Base-by-base conservation (phyloP, 148 eudicot genomes). In the Bassia scoparia region DNA sequence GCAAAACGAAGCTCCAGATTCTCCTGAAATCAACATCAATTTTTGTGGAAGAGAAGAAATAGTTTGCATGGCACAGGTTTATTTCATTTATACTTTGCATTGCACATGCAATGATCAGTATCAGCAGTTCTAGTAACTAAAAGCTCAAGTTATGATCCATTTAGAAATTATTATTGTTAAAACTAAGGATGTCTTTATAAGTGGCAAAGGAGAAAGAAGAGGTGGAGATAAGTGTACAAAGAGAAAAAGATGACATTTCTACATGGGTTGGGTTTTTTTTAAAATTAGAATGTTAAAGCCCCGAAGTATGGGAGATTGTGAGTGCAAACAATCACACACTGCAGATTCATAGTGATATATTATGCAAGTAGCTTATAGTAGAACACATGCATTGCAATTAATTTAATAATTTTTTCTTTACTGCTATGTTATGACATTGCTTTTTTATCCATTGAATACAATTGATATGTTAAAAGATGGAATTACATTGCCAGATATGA, bases 1-100 rank as follows among this genome's bases (percentile, higher is more conserved):
- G 97, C 86, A 83, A 81, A 79, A 82, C 78, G 46, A 87, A 87
- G 62, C 86, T 94, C 80, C 85, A 85, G 83, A 89, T 94, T 69
- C 80, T 60, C 72, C 86, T 94, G 54, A 69, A 76, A 58, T 71
- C 83, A 67, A 78, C 76, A 74, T 74, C 72, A 35, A 67, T 68
- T 17, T 31, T 67, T 65, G 74, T 73, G 80, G 68, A 41, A 80
- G 69, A 73, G 87, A 89, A 63, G 88, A 85, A 70, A 81, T 89
- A 81, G 80, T 67, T 65, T 94, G 60, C 84, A 87, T 77, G 72
- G 84, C 91, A 84, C 75, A 94, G 96, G 98, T 94, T 20, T 60
- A 60, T 54, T 65, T 18, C 37, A 62, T 27, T 78, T 17, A 1
- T 49, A 26, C 11, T 13, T 61, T 46, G 72, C 33, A 5, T 53